phyloP scores from a whole-genome alignment of 495 filamentous ascomycete species.

The Podospora anserina region DNA sequence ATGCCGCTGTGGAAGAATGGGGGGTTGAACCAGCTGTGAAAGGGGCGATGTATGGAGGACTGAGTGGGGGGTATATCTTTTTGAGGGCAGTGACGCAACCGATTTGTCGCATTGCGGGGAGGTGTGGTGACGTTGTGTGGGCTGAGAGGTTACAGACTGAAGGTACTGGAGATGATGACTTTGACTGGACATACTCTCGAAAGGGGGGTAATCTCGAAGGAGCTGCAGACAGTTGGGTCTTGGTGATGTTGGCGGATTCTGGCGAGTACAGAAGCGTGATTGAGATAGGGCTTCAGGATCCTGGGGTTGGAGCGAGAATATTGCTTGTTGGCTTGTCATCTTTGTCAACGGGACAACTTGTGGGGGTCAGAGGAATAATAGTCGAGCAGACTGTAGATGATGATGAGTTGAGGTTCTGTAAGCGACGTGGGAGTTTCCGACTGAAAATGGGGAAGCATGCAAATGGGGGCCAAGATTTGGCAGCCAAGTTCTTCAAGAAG shows the following conservation, averaged over 20 bases:
- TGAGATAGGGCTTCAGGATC: background rate
- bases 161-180: background rate
- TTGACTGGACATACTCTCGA: background rate
- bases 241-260: background rate
- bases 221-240: background rate
- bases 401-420: background rate
- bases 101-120: background rate
- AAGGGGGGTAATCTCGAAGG: background rate
- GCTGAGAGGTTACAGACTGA: background rate
- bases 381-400: background rate
- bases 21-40: background rate
- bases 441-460: background rate
- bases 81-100: background rate
- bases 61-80: background rate
- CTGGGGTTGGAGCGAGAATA: background rate
- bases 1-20: background rate
- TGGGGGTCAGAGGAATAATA: background rate
- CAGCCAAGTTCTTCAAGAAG: background rate
- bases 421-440: background rate
- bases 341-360: background rate
- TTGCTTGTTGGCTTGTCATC: background rate
- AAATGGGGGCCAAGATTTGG: background rate
- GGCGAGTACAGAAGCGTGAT: background rate
- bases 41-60: background rate
- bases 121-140: background rate